Conservation (phyloP, 352 stramenopile species). For the Phytophthora kernoviae region DNA sequence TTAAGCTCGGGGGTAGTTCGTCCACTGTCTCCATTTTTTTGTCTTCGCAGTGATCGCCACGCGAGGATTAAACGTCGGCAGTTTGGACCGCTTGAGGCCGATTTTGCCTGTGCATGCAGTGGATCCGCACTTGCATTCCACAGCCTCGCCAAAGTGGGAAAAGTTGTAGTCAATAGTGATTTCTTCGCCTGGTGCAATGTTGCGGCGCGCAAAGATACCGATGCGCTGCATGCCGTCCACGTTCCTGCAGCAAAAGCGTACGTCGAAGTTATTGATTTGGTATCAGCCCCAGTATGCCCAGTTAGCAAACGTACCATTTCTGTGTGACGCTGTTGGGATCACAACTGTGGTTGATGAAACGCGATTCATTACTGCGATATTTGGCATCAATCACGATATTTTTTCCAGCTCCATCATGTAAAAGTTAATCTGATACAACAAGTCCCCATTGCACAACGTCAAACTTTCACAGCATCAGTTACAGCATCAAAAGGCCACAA, state of each 20-base stretch:
- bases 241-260: slow-evolving; percentile 43
- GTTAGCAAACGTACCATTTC: slow-evolving; percentile 73
- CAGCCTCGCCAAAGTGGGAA: slow-evolving; percentile 78
- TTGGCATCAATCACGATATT: slow-evolving; percentile 87
- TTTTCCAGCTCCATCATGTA: slow-evolving; percentile 91
- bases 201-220: slow-evolving; percentile 75
- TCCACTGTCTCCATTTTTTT: slow-evolving; percentile 33
- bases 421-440: slow-evolving; percentile 59
- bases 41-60: slow-evolving; percentile 19
- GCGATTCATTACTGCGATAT: slow-evolving; percentile 91
- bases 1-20: slow-evolving; percentile 57
- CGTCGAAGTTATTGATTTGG: background rate
- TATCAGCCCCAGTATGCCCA: background rate
- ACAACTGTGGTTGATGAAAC: slow-evolving; percentile 97
- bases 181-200: slow-evolving; percentile 63
- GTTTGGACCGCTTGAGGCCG: slow-evolving; percentile 68
- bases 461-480: background rate
- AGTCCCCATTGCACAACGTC: slow-evolving; percentile 1
- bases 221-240: slow-evolving; percentile 76
- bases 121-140: slow-evolving; percentile 79
- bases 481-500: background rate
- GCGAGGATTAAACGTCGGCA: slow-evolving; percentile 28
- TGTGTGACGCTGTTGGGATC: slow-evolving; percentile 95
- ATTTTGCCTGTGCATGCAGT: slow-evolving; percentile 77
- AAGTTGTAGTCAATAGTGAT: slow-evolving; percentile 90